phyloP scores from a whole-genome alignment of 106 monocot species.

The Phalaenopsis aphrodite region DNA sequence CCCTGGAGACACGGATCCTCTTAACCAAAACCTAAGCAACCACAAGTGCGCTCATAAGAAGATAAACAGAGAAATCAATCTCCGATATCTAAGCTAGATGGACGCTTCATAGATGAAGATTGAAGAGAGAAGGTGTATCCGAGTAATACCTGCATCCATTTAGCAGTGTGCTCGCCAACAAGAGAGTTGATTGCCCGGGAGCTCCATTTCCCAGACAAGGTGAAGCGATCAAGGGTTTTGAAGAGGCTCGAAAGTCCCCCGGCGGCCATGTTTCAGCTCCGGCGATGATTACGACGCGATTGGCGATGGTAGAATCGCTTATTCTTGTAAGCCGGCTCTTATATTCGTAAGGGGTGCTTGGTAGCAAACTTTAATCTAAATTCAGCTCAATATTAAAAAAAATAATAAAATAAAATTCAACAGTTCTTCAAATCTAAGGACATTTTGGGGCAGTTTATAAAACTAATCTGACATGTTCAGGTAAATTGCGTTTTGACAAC shows the following conservation, averaged over 20 bases:
- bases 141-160: slow-evolving; percentile 42
- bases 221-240: slow-evolving; percentile 3
- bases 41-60: not conserved
- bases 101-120: not conserved
- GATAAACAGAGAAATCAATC: not conserved
- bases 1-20: not conserved
- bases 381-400: too few relatives aligned
- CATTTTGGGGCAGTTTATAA: too few relatives aligned
- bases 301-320: too few relatives aligned
- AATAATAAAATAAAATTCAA: too few relatives aligned
- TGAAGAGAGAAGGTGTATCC: not conserved
- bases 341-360: not conserved
- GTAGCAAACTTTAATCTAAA: too few relatives aligned
- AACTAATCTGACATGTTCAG: too few relatives aligned
- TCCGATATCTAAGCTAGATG: too few relatives aligned
- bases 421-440: too few relatives aligned
- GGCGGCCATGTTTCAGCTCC: slow-evolving; percentile 1
- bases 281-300: not conserved
- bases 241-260: slow-evolving; percentile 1
- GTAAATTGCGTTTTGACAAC: too few relatives aligned
- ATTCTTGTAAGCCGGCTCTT: not conserved
- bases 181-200: slow-evolving; percentile 17
- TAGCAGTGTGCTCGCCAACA: slow-evolving; percentile 37
- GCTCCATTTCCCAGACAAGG: not conserved
- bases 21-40: not conserved